Evolutionary conservation across 23 red algal genomes (phyloP).

Genomic region (Gracilariopsis chorda): DNA sequence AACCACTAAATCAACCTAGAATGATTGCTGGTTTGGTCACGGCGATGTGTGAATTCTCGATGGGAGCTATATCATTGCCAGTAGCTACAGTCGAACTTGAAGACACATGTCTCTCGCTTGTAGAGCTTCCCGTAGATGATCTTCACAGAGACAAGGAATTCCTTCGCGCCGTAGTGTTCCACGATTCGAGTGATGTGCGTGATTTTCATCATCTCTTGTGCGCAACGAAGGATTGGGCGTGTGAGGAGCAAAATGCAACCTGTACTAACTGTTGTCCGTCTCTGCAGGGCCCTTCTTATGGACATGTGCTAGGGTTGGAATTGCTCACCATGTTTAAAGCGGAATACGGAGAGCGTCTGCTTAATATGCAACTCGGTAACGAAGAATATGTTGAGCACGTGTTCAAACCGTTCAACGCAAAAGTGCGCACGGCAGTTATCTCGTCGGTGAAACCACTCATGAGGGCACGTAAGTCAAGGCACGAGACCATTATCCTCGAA

Average conservation of each 20-base stretch:
- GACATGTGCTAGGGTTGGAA: slow-evolving; percentile 29
- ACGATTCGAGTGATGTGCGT: slow-evolving; percentile 38
- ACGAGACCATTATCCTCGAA: no score
- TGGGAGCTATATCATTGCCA: slow-evolving; percentile 20
- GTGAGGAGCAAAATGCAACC: no score
- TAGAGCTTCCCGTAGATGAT: slow-evolving; percentile 17
- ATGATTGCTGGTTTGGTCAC: slow-evolving; percentile 64
- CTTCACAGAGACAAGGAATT: not conserved
- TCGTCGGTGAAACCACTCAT: slow-evolving; percentile 44
- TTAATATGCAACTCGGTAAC: slow-evolving; percentile 36
- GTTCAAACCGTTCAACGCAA: slow-evolving; percentile 35
- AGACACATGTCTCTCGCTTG: slow-evolving; percentile 13
- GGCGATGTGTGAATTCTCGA: slow-evolving; percentile 55
- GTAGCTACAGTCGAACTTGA: slow-evolving; percentile 37
- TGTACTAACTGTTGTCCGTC: no score
- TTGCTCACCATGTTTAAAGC: slow-evolving; percentile 35
- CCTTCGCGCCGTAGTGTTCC: slow-evolving; percentile 44
- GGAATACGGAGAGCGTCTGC: slow-evolving; percentile 49
- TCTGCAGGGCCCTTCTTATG: slow-evolving; percentile 28
- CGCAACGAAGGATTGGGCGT: no score
- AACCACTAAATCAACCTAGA: slow-evolving; percentile 48
- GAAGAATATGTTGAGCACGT: slow-evolving; percentile 50
- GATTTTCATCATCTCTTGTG: no score
- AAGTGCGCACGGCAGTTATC: slow-evolving; percentile 30
- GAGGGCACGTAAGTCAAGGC: slow-evolving; percentile 27